Evolutionary conservation across 441 rosid species (phyloP).

Genomic region (Metrosideros polymorpha): DNA sequence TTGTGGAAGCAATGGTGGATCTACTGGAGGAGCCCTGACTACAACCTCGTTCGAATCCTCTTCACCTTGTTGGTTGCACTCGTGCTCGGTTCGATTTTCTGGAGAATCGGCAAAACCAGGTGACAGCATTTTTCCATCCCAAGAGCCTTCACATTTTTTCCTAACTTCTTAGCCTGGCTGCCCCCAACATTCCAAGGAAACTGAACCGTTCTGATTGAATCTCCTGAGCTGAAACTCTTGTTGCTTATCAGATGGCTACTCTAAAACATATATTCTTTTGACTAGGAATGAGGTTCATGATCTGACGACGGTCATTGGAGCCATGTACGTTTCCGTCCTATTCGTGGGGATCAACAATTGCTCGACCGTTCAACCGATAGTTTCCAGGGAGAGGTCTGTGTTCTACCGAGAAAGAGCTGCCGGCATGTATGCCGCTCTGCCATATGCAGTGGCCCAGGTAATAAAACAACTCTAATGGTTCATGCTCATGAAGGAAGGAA

Average conservation of each 20-base stretch:
- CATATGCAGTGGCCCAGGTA: conserved; percentile 93
- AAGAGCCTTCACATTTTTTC: neutral
- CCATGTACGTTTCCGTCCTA: conserved; percentile 68
- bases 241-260: neutral
- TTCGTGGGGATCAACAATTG: conserved; percentile 75
- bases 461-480: conserved; percentile 11
- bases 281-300: conserved; percentile 42
- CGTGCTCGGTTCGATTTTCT: conserved; percentile 67
- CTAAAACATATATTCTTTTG: neutral
- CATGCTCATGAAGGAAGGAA: neutral
- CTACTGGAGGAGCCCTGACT: conserved; percentile 96
- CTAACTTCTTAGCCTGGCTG: neutral
- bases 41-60: conserved; percentile 65
- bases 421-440: conserved; percentile 85
- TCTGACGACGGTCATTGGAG: conserved; percentile 72
- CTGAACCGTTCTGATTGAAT: neutral
- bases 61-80: conserved; percentile 62
- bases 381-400: conserved; percentile 75
- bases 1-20: conserved; percentile 92
- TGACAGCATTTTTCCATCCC: conserved; percentile 4
- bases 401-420: conserved; percentile 92
- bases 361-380: conserved; percentile 72
- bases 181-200: neutral
- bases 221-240: neutral
- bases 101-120: conserved; percentile 71